These are phyloP conservation scores for Coemansia sp. DNA, from an alignment of 192 early-diverging fungal species.

Conservation along the genomic window DNA sequence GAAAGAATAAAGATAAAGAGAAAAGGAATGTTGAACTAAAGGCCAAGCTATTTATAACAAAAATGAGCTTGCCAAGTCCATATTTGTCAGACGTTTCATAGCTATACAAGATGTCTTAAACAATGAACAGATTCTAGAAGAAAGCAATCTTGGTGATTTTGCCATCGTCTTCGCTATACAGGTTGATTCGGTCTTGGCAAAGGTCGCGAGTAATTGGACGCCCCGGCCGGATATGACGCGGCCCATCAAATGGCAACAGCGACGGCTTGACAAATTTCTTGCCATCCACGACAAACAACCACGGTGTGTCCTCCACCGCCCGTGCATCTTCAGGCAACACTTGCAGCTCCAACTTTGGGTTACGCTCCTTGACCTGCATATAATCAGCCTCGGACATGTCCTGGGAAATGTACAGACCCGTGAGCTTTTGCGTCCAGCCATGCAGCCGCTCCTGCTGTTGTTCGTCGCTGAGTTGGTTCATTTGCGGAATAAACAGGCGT, in stretches of 20 bases:
- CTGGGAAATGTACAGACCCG: background rate
- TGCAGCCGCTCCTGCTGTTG: background rate
- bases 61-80: background rate
- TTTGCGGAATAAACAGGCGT: background rate
- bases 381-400: background rate
- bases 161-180: constrained; percentile 22
- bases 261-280: background rate
- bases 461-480: background rate
- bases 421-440: background rate
- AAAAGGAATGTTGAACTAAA: background rate
- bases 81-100: background rate
- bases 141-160: constrained; percentile 12
- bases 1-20: background rate
- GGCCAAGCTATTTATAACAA: background rate
- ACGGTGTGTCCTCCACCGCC: background rate
- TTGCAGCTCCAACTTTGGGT: background rate
- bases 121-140: background rate
- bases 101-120: too few species aligned
- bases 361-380: background rate
- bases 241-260: background rate
- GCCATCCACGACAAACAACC: background rate
- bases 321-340: background rate
- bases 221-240: background rate
- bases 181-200: constrained; percentile 27
- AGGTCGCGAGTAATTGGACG: constrained; percentile 30